A percentile compares a stretch with the other conserved stretches of the same genome.
These are phyloP conservation scores for Yarrowia sp. DNA, from an alignment of 805 yeast genomes.

Conservation along the genomic window DNA sequence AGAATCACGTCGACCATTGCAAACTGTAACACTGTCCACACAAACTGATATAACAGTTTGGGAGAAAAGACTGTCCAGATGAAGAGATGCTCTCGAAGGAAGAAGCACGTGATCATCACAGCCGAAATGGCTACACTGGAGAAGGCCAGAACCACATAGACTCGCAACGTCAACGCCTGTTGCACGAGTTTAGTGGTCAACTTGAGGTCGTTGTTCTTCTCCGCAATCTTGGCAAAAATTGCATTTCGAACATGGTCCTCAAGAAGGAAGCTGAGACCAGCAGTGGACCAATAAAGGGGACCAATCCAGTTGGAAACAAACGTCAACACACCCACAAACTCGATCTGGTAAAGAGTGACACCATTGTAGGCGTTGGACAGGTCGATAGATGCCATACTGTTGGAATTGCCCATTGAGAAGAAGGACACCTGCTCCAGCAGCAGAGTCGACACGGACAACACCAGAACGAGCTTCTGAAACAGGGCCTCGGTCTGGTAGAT, in stretches of 20 bases:
- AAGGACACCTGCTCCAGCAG: slow-evolving; percentile 72
- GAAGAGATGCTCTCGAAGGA: slow-evolving; percentile 78
- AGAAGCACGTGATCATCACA: slow-evolving; percentile 64
- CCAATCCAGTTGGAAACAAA: slow-evolving; percentile 82
- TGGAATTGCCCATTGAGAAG: slow-evolving; percentile 86
- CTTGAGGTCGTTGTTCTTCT: slow-evolving; percentile 20
- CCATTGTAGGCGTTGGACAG: slow-evolving; percentile 93
- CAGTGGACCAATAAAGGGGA: slow-evolving; percentile 74
- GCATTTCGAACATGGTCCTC: slow-evolving; percentile 32
- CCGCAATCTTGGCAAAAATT: slow-evolving; percentile 30
- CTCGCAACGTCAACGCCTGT: slow-evolving; percentile 28
- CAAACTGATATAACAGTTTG: slow-evolving; percentile 71
- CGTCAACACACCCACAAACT: slow-evolving; percentile 71
- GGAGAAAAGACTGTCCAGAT: slow-evolving; percentile 99
- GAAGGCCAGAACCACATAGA: slow-evolving; percentile 46
- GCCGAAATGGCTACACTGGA: slow-evolving; percentile 58
- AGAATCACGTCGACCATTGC: slow-evolving; percentile 29
- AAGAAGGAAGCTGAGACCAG: slow-evolving; percentile 43
- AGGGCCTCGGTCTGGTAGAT: slow-evolving; percentile 15
- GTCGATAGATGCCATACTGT: slow-evolving; percentile 87
- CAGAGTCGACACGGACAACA: slow-evolving; percentile 42
- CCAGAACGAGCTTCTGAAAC: slow-evolving; percentile 27
- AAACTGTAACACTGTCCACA: slow-evolving; percentile 53
- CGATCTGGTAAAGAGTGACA: slow-evolving; percentile 61
- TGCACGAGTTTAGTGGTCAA: slow-evolving; percentile 27